Base-by-base conservation (phyloP, 2,329 filamentous ascomycete species). In the Colletotrichum sp. region DNA sequence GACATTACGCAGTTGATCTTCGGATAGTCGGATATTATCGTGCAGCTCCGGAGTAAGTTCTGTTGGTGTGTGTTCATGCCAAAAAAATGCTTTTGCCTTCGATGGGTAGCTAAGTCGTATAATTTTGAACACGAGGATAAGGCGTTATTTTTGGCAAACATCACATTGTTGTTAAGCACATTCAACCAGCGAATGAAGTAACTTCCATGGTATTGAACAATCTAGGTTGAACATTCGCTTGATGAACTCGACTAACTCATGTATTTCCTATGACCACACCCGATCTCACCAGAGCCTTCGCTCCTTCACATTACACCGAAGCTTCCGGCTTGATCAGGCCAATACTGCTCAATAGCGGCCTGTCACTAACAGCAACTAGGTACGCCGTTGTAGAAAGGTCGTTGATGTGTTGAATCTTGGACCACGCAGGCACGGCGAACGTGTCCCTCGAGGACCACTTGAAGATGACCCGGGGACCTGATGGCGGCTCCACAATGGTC, bases 361-460 rank as follows among this genome's bases (percentile, higher is more conserved):
- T 78, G 52, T 86, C 85, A 13, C 83, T 81, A 8, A 82, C 79
- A 1, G 82, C 84, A 2, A 86, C 81, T 1, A 86, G 75, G 16
- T 85, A 85, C 4, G 83, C 83, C 0, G 71, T 80, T 1, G 60
- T 24, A 0, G 80, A 81, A 9, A 34, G 62, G 65, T 81, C 80
- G 49, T 85, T 85, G 2, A 87, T 82, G 78, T 90, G 89, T 79
- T 87, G 84, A 55, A 89, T 85, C 72, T 81, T 84, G 34, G 87
- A 85, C 89, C 90, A 91, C 0, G 89, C 82, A 1, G 90, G 89
- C 3, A 92, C 83, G 30, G 86, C 88, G 79, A 91, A 91, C 0
- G 89, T 91, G 78, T 92, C 90, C 1, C 87, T 84, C 10, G 83
- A 77, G 52, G 84, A 83, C 89, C 90, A 91, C 2, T 73, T 70